Evolutionary conservation across 1,284 basidiomycete genomes (phyloP).

Genomic region (Sporisorium reilianum): DNA sequence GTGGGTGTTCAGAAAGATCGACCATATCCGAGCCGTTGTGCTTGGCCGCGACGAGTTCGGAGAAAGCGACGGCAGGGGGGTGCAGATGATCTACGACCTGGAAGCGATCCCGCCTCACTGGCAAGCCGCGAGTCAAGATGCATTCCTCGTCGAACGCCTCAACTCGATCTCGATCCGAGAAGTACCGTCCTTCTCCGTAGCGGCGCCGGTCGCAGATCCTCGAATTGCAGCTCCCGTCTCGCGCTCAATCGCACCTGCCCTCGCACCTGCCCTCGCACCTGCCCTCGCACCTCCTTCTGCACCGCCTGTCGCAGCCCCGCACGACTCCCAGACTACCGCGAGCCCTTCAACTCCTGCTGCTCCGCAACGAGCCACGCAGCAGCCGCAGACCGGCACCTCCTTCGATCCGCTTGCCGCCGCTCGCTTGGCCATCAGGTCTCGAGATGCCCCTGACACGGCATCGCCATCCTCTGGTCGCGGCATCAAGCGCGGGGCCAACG

Average conservation of each 20-base stretch:
- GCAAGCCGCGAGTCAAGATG: constrained; percentile 10
- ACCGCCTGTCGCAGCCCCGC: neutral
- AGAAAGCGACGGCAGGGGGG: neutral
- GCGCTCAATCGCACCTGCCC: too few relatives aligned
- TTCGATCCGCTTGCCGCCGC: constrained; percentile 15
- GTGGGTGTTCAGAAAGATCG: constrained; percentile 8
- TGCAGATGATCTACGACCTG: neutral
- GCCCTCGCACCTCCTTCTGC: neutral
- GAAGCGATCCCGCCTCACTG: constrained; percentile 3
- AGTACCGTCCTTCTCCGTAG: neutral
- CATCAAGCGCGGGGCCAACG: neutral
- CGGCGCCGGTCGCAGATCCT: neutral
- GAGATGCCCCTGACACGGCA: neutral
- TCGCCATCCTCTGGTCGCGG: neutral
- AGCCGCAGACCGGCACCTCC: neutral
- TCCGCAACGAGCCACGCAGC: neutral
- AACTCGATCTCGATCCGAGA: constrained; percentile 4
- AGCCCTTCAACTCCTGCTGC: neutral
- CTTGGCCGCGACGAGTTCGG: constrained; percentile 1
- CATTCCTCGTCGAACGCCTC: neutral
- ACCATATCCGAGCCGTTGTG: neutral
- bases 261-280: too few relatives aligned
- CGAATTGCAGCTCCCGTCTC: neutral
- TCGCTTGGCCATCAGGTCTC: constrained; percentile 2
- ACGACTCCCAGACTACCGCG: neutral